Evolutionary conservation across 2,329 filamentous ascomycete species (phyloP).

Genomic region (Hymenoscyphus scutula): DNA sequence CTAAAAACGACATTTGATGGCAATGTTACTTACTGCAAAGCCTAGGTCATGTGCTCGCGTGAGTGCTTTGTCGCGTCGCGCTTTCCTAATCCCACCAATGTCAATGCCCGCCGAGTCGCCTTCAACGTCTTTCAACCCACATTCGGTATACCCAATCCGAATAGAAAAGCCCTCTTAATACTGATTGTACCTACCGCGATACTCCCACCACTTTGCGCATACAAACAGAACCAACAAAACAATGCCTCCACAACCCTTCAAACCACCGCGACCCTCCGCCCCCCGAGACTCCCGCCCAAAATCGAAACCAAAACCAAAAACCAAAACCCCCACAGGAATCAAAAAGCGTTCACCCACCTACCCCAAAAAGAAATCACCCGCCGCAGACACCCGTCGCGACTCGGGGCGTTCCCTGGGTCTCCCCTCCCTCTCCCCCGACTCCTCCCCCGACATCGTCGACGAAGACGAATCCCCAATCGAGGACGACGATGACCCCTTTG

Average conservation of each 20-base stretch:
- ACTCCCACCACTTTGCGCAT: neutral
- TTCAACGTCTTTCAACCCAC: too few species aligned
- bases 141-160: too few species aligned
- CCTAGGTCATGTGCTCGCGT: too few species aligned
- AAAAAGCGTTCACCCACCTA: neutral
- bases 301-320: conserved; percentile 5
- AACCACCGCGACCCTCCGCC: conserved; percentile 30
- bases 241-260: conserved; percentile 36
- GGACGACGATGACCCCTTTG: conserved; percentile 18
- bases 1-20: too few species aligned
- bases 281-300: conserved; percentile 6
- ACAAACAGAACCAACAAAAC: neutral
- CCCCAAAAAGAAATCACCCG: neutral
- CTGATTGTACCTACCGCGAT: neutral
- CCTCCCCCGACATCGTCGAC: neutral
- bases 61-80: too few species aligned
- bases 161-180: neutral
- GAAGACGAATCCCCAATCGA: conserved; percentile 8
- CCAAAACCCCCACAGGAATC: conserved; percentile 13
- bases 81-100: too few species aligned
- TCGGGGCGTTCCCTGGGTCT: conserved; percentile 2
- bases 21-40: too few species aligned
- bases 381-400: neutral
- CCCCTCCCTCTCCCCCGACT: conserved; percentile 8
- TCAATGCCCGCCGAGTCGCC: too few species aligned